Evolutionary conservation across 1,139 yeast genomes (phyloP).

Genomic region (Arxiozyma slooffiae): DNA sequence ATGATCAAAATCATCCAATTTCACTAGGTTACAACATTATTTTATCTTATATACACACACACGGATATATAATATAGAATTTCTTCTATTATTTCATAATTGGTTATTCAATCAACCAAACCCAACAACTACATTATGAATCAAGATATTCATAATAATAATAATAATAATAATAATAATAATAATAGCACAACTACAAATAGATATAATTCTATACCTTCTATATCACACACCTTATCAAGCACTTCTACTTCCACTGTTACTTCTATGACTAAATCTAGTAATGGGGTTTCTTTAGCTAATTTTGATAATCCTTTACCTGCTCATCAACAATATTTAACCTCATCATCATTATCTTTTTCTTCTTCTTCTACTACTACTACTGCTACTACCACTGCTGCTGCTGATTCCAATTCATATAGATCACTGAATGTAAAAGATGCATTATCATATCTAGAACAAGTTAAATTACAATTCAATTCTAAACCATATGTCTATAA

Average conservation of each 20-base stretch:
- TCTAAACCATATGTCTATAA: slow-evolving; percentile 93
- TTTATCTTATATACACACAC: no score
- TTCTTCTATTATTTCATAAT: background rate
- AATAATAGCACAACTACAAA: no score
- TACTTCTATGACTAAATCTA: slow-evolving; percentile 5
- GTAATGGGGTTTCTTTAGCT: slow-evolving; percentile 22
- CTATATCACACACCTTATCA: background rate
- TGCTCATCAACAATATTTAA: slow-evolving; percentile 3
- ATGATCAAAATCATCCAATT: no score
- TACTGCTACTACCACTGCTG: no score
- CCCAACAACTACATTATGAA: background rate
- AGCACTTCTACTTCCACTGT: slow-evolving; percentile 6
- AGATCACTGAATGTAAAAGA: slow-evolving; percentile 92
- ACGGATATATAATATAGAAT: no score
- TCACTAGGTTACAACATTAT: no score
- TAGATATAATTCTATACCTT: background rate
- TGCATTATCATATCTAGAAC: slow-evolving; percentile 89
- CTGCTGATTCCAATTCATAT: slow-evolving; percentile 36
- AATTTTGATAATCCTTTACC: slow-evolving; percentile 27
- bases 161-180: no score
- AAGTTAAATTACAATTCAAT: slow-evolving; percentile 86
- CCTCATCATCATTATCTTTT: slow-evolving; percentile 1
- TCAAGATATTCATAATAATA: background rate
- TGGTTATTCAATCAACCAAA: background rate
- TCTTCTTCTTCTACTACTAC: no score